A percentile compares a stretch with the other conserved stretches of the same genome.
Evolutionary conservation across 164 flowering plant genomes (phyloP).

Genomic region (Stephania japonica): DNA sequence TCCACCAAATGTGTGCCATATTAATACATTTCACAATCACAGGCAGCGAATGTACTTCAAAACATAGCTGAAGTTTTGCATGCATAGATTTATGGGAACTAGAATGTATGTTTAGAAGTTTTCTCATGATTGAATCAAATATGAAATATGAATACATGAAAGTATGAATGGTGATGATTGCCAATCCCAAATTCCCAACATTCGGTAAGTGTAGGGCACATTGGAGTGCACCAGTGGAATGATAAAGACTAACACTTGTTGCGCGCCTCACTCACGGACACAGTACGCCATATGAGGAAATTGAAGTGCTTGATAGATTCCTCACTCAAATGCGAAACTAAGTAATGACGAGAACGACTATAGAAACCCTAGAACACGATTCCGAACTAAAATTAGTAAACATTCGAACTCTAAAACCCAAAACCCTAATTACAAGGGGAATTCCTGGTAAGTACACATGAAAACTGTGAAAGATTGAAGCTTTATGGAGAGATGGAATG

Average conservation of each 20-base stretch:
- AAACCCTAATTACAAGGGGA: constrained; percentile 8
- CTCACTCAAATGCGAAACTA: not conserved
- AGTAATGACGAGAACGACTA: not conserved
- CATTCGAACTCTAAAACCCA: constrained; percentile 9
- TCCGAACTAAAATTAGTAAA: not conserved
- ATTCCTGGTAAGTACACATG: not conserved
- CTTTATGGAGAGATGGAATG: not conserved
- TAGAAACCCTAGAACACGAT: not conserved
- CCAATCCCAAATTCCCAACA: too few relatives aligned
- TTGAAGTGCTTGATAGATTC: not conserved
- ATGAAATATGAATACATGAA: not conserved
- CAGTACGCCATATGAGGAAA: not conserved
- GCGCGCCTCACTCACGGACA: not conserved
- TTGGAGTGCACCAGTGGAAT: too few relatives aligned
- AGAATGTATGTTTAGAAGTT: too few relatives aligned
- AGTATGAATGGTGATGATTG: not conserved
- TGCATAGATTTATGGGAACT: too few relatives aligned
- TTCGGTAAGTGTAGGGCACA: too few relatives aligned
- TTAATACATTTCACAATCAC: not conserved
- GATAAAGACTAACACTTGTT: not conserved
- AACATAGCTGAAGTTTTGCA: not conserved
- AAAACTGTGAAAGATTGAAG: not conserved
- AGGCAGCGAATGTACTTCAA: not conserved
- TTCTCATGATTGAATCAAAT: not conserved
- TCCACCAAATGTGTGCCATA: too few relatives aligned